Evolutionary conservation across 139 green algal genomes (phyloP).

Genomic region (Micromonas pusilla): DNA sequence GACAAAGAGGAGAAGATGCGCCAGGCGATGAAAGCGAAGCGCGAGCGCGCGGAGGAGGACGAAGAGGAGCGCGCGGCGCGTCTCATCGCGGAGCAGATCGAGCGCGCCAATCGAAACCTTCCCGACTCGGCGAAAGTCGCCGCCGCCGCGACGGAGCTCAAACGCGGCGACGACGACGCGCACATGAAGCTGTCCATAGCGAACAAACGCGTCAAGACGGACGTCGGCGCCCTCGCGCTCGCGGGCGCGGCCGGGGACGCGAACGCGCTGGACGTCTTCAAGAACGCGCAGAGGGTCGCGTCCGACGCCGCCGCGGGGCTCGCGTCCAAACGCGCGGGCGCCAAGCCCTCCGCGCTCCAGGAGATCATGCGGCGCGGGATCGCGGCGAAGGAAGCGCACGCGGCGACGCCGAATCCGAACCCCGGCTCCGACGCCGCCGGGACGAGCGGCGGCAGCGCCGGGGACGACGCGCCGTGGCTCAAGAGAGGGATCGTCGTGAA

Average conservation of each 20-base stretch:
- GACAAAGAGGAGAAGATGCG: constrained; percentile 6
- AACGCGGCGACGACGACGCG: background rate
- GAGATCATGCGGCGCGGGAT: background rate
- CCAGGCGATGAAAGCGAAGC: background rate
- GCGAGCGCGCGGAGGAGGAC: background rate
- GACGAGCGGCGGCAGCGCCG: background rate
- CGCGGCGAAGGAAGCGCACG: background rate
- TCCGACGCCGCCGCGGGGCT: background rate
- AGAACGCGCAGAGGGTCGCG: background rate
- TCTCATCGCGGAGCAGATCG: background rate
- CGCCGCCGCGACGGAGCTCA: background rate
- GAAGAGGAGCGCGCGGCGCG: background rate
- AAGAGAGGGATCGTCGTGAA: constrained; percentile 78
- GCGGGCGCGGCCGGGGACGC: no score
- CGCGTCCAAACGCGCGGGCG: background rate
- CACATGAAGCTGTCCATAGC: background rate
- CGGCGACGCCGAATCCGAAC: background rate
- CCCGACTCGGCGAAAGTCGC: background rate
- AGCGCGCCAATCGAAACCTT: background rate
- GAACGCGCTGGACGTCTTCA: background rate
- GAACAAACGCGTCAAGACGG: background rate
- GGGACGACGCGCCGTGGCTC: constrained; percentile 62
- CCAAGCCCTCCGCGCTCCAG: background rate
- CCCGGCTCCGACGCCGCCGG: no score
- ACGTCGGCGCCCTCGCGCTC: background rate